phyloP scores from a whole-genome alignment of 257 asterid genomes.

The Ilex aquifolium region DNA sequence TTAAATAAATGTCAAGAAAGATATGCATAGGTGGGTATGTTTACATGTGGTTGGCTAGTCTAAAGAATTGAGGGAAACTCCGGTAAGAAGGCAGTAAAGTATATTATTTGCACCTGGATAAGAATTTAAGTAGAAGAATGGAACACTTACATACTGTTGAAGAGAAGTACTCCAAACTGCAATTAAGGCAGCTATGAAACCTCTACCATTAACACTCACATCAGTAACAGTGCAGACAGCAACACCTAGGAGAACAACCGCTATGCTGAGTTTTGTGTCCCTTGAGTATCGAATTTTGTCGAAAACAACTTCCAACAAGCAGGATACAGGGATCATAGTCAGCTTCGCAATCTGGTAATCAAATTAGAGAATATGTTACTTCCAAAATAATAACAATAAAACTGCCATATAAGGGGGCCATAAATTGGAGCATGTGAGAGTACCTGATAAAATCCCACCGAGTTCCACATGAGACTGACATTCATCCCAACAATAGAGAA shows the following conservation, averaged over 20 bases:
- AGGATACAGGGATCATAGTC: conserved; percentile 95
- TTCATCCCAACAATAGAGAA: conserved; percentile 99
- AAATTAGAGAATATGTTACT: conserved; percentile 20
- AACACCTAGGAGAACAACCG: conserved; percentile 81
- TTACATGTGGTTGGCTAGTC: no score
- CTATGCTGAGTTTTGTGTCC: conserved; percentile 88
- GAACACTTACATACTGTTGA: conserved; percentile 88
- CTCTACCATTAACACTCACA: conserved; percentile 85
- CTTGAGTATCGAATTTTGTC: conserved; percentile 86
- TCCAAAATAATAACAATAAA: conserved; percentile 2
- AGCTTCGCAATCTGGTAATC: conserved; percentile 84
- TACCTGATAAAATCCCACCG: conserved; percentile 99
- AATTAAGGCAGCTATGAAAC: conserved; percentile 81
- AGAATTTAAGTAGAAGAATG: conserved; percentile 3
- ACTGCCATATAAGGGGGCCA: conserved; percentile 2
- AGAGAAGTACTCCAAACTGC: conserved; percentile 95
- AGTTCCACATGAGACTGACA: conserved; percentile 98
- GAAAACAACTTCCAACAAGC: conserved; percentile 79
- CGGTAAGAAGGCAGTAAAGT: not conserved
- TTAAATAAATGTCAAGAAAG: not conserved
- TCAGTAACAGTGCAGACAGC: conserved; percentile 94
- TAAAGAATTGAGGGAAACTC: not conserved
- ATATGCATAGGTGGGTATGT: no score
- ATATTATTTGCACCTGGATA: not conserved
- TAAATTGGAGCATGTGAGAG: conserved; percentile 6